Evolutionary conservation across 1,284 basidiomycete species (phyloP).

Genomic region (Fomitopsis betulina): DNA sequence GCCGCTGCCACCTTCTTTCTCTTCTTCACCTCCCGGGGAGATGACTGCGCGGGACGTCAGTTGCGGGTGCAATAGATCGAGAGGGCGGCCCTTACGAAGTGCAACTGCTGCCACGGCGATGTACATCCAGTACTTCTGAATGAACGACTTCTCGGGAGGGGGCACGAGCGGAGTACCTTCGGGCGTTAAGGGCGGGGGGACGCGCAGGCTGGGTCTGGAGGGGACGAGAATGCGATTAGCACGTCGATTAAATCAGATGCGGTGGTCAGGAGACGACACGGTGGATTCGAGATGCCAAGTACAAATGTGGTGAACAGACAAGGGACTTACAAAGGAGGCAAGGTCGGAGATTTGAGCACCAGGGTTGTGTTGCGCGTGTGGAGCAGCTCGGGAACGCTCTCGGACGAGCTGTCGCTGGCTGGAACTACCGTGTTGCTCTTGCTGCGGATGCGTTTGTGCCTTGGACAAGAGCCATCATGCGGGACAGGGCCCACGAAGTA

Average conservation of each 20-base stretch:
- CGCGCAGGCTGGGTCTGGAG: constrained; percentile 57
- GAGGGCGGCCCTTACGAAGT: constrained; percentile 42
- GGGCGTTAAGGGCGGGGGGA: constrained; percentile 60
- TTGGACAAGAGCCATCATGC: constrained; percentile 60
- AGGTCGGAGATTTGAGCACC: constrained; percentile 37
- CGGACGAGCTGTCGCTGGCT: constrained; percentile 15
- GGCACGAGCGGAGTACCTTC: constrained; percentile 62
- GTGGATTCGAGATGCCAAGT: not conserved
- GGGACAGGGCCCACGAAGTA: constrained; percentile 66
- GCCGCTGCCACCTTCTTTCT: not conserved
- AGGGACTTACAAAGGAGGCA: constrained; percentile 53
- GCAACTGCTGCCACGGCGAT: constrained; percentile 57
- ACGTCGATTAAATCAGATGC: not conserved
- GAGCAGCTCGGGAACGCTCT: constrained; percentile 17
- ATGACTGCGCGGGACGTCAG: not conserved
- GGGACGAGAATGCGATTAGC: constrained; percentile 1
- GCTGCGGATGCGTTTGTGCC: constrained; percentile 15
- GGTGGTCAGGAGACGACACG: not conserved
- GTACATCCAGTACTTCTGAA: constrained; percentile 90
- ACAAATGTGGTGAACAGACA: constrained; percentile 1
- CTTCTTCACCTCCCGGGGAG: constrained; percentile 4
- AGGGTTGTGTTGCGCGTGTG: constrained; percentile 52
- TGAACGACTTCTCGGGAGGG: constrained; percentile 63
- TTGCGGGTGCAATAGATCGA: not conserved
- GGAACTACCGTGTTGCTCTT: constrained; percentile 21